A percentile compares a stretch with the other conserved stretches of the same genome.
These are phyloP conservation scores for Coriolopsis trogii DNA, from an alignment of 1,284 basidiomycete genomes.

Conservation along the genomic window DNA sequence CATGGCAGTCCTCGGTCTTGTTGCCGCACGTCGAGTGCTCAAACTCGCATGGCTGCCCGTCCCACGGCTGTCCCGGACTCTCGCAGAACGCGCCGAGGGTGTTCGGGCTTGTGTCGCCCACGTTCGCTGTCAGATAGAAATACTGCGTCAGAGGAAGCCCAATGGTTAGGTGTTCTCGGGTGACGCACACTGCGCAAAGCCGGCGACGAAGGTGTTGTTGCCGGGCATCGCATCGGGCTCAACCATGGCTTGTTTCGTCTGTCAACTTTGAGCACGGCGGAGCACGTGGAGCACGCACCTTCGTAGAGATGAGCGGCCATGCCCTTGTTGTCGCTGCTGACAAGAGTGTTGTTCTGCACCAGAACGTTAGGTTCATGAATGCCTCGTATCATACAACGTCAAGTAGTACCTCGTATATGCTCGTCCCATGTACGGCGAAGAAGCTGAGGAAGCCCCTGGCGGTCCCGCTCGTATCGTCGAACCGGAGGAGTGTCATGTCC, in stretches of 20 bases:
- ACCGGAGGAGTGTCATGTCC: slow-evolving; percentile 65
- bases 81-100: slow-evolving; percentile 76
- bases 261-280: not conserved
- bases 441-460: slow-evolving; percentile 73
- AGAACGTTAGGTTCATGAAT: not conserved
- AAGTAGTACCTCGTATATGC: slow-evolving; percentile 63
- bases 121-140: slow-evolving; percentile 53
- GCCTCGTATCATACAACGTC: not conserved
- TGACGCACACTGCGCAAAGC: slow-evolving; percentile 67
- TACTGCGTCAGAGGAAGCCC: not conserved
- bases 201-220: slow-evolving; percentile 72
- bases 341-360: slow-evolving; percentile 72
- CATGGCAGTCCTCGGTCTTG: slow-evolving; percentile 66
- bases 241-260: slow-evolving; percentile 46
- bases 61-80: slow-evolving; percentile 66
- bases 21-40: slow-evolving; percentile 79
- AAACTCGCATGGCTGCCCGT: slow-evolving; percentile 67
- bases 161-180: not conserved
- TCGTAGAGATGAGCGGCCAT: slow-evolving; percentile 83
- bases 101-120: slow-evolving; percentile 79
- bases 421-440: slow-evolving; percentile 83
- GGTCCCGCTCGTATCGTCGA: slow-evolving; percentile 59
- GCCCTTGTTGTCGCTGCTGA: slow-evolving; percentile 81
- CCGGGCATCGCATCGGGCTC: slow-evolving; percentile 71
- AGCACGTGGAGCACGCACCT: slow-evolving; percentile 40